These are phyloP conservation scores for Claviceps sorghi DNA, from an alignment of 2,329 filamentous ascomycete species.

Conservation along the genomic window DNA sequence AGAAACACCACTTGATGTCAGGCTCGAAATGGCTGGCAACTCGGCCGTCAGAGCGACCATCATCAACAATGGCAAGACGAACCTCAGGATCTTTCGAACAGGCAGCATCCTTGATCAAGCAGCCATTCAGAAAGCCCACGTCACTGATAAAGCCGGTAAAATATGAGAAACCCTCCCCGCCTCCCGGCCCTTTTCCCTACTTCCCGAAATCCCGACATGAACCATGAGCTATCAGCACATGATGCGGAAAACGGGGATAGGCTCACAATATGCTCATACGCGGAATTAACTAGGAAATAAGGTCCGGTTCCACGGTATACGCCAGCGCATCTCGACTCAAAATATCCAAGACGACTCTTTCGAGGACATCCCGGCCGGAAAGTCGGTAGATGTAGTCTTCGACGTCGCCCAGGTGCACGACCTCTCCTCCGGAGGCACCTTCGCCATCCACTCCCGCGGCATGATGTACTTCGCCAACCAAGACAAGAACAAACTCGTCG, in stretches of 20 bases:
- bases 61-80: conserved; percentile 34
- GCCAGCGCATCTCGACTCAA: conserved; percentile 1
- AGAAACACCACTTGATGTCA: conserved; percentile 25
- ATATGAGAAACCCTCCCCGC: conserved; percentile 1
- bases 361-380: conserved; percentile 29
- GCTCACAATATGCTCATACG: neutral
- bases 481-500: conserved; percentile 36
- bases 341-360: conserved; percentile 34
- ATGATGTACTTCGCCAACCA: conserved; percentile 38
- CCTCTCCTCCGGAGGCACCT: conserved; percentile 33
- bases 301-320: conserved; percentile 36
- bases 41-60: conserved; percentile 37
- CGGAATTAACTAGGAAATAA: conserved; percentile 16
- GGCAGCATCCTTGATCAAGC: conserved; percentile 37
- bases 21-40: conserved; percentile 34
- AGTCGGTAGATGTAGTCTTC: conserved; percentile 37
- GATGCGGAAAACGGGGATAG: neutral
- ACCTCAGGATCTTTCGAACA: conserved; percentile 35
- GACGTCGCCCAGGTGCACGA: conserved; percentile 42
- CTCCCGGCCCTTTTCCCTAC: too few species aligned
- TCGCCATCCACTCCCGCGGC: conserved; percentile 41
- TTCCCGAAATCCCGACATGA: neutral
- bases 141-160: conserved; percentile 17
- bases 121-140: conserved; percentile 36
- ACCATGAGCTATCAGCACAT: neutral